phyloP scores from a whole-genome alignment of 139 green algal species.

The Raphidocelis subcapitata region DNA sequence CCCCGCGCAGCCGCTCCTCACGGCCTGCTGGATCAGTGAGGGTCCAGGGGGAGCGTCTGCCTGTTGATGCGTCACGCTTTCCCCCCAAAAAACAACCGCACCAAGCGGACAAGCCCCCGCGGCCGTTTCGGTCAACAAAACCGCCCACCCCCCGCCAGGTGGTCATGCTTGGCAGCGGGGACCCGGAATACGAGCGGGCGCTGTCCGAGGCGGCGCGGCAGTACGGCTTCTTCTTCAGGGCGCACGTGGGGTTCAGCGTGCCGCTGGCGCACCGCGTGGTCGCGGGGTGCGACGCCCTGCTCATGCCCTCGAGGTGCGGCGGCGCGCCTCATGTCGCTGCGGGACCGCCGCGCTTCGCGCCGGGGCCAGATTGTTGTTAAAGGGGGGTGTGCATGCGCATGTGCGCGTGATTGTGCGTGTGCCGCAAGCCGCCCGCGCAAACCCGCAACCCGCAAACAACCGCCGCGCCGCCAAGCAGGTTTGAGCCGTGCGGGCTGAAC shows the following conservation, averaged over 20 bases:
- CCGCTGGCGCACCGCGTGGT: slow-evolving; percentile 83
- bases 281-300: slow-evolving; percentile 79
- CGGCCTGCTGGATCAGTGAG: no score
- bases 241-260: slow-evolving; percentile 80
- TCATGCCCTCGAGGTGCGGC: slow-evolving; percentile 72
- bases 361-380: background rate
- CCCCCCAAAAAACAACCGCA: no score
- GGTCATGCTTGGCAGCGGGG: slow-evolving; percentile 80
- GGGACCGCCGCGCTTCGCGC: background rate
- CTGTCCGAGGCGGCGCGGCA: slow-evolving; percentile 48
- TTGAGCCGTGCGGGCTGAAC: slow-evolving; percentile 92
- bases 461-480: slow-evolving; percentile 37
- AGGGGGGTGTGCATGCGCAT: background rate
- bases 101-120: no score
- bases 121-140: no score
- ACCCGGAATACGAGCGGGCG: slow-evolving; percentile 62
- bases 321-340: no score
- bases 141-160: no score
- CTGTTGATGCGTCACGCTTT: no score
- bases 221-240: slow-evolving; percentile 54
- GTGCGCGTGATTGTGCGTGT: background rate
- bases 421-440: background rate
- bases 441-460: background rate
- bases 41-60: no score
- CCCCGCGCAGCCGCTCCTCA: no score